These are phyloP conservation scores for Byssoonygena ceratinophila DNA, from an alignment of 2,329 filamentous ascomycete species.

Conservation along the genomic window DNA sequence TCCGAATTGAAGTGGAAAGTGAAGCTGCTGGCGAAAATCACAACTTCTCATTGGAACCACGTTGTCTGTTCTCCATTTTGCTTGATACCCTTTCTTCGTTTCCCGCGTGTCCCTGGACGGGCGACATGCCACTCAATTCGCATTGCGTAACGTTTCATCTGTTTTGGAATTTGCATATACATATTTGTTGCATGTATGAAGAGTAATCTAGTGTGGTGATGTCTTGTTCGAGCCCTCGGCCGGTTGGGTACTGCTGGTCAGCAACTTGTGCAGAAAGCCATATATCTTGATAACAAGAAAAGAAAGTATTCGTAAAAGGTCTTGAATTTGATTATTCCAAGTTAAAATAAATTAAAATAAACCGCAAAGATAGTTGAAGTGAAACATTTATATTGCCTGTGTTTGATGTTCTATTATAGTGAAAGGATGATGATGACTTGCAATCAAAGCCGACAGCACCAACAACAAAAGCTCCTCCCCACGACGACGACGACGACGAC, in stretches of 20 bases:
- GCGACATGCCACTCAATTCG: constrained; percentile 12
- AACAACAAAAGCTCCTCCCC: neutral
- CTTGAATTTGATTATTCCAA: too few relatives aligned
- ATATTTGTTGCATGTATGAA: constrained; percentile 2
- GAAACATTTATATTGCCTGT: constrained; percentile 7
- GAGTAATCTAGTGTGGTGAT: constrained; percentile 3
- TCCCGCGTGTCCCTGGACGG: constrained; percentile 2
- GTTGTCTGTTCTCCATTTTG: constrained; percentile 8
- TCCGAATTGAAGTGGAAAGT: constrained; percentile 4
- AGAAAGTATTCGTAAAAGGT: neutral
- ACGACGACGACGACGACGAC: too few relatives aligned
- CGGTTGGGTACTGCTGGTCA: constrained; percentile 7
- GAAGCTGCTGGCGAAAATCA: constrained; percentile 6
- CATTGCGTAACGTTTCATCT: constrained; percentile 8
- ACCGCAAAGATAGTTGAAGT: neutral
- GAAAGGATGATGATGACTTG: constrained; percentile 5
- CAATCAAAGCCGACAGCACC: constrained; percentile 2
- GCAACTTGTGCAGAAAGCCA: neutral
- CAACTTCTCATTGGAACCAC: constrained; percentile 16
- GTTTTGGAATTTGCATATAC: constrained; percentile 8
- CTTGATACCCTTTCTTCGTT: constrained; percentile 18
- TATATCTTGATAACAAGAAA: neutral
- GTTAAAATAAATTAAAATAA: too few relatives aligned
- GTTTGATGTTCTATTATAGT: neutral
- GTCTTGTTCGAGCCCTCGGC: neutral